Evolutionary conservation across 192 early-diverging fungal species (phyloP).

Genomic region (Obelidium mucronatum): DNA sequence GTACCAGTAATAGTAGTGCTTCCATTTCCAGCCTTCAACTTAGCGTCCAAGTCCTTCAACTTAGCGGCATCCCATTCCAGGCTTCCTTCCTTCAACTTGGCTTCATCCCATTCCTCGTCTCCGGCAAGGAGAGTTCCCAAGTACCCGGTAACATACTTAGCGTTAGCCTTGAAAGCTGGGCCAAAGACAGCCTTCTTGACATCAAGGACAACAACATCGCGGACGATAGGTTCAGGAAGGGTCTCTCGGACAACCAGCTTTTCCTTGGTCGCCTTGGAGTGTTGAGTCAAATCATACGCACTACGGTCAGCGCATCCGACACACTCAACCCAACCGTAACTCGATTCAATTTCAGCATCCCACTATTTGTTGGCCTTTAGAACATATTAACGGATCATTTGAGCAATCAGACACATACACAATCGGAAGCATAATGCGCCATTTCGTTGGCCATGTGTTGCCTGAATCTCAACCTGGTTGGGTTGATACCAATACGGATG

Average conservation of each 20-base stretch:
- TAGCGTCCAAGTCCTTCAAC: conserved; percentile 62
- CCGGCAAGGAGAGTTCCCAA: conserved; percentile 63
- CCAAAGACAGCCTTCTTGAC: conserved; percentile 93
- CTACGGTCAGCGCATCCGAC: conserved; percentile 99
- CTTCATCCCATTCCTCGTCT: conserved; percentile 28
- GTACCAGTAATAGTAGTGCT: conserved; percentile 57
- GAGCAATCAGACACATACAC: conserved; percentile 13
- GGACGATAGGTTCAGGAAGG: conserved; percentile 80
- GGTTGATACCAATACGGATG: conserved; percentile 87
- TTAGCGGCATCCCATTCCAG: conserved; percentile 52
- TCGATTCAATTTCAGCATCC: conserved; percentile 97
- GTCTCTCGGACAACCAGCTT: conserved; percentile 93
- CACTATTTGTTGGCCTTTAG: no score
- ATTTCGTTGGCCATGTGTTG: conserved; percentile 99
- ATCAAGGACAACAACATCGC: conserved; percentile 81
- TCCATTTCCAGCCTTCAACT: conserved; percentile 53
- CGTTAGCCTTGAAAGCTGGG: conserved; percentile 89
- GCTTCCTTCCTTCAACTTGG: background rate
- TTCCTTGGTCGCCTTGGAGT: conserved; percentile 87
- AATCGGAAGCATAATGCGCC: conserved; percentile 97
- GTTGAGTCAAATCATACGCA: conserved; percentile 95
- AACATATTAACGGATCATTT: no score
- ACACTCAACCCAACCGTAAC: conserved; percentile 99
- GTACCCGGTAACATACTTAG: conserved; percentile 85
- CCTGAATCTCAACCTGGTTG: conserved; percentile 87